Conservation (phyloP, 768 basidiomycete genomes). For the Lentinula raphanica region DNA sequence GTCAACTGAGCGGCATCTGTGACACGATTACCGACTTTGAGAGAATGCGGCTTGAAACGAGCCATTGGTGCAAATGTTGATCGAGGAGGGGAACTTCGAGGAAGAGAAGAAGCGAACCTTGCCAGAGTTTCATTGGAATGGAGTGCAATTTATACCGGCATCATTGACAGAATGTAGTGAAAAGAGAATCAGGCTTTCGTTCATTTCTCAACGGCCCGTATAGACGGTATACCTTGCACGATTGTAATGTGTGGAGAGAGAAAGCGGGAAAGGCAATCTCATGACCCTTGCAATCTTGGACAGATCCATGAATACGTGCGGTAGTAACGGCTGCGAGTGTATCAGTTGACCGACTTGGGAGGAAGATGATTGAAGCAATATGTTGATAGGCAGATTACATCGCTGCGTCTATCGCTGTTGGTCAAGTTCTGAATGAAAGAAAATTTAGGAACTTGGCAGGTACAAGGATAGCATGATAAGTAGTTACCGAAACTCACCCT, state of each 20-base stretch:
- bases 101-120: not conserved
- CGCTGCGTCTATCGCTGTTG: too few species aligned
- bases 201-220: not conserved
- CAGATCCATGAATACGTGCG: not conserved
- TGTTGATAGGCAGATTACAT: too few species aligned
- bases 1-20: constrained; percentile 28
- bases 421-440: too few species aligned
- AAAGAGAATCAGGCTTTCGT: too few species aligned
- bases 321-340: not conserved
- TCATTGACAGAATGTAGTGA: not conserved
- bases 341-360: not conserved
- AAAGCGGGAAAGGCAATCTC: not conserved
- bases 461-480: too few species aligned
- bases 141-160: not conserved
- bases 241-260: not conserved
- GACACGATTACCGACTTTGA: constrained; percentile 26
- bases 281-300: not conserved
- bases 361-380: too few species aligned
- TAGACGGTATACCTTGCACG: too few species aligned
- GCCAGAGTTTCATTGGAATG: not conserved
- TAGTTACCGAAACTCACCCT: too few species aligned
- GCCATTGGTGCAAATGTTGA: not conserved
- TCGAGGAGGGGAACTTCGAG: not conserved
- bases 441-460: too few species aligned
- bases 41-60: constrained; percentile 22